Evolutionary conservation across 768 basidiomycete genomes (phyloP).

Genomic region (Lentinus brumalis): DNA sequence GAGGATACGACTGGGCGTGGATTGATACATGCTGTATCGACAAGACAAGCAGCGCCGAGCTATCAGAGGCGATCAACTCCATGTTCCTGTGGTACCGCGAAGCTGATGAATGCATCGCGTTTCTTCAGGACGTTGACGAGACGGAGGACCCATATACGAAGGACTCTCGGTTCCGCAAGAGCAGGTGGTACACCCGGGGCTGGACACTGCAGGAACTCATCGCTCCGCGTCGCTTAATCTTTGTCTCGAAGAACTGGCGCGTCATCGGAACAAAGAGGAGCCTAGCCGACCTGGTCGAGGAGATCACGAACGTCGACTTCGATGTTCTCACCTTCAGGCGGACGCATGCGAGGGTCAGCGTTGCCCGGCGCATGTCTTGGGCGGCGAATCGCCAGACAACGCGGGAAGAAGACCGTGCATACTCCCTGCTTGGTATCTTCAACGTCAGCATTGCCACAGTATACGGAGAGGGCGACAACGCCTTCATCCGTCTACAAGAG

Average conservation of each 20-base stretch:
- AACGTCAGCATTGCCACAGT: background rate
- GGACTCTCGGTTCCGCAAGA: background rate
- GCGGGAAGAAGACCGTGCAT: constrained; percentile 10
- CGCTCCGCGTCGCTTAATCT: constrained; percentile 5
- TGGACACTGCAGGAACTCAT: constrained; percentile 18
- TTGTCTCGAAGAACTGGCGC: constrained; percentile 3
- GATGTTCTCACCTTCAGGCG: background rate
- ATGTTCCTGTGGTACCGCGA: constrained; percentile 11
- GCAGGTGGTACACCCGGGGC: constrained; percentile 3
- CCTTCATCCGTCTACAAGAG: constrained; percentile 9
- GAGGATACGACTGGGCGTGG: constrained; percentile 4
- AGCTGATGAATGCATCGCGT: constrained; percentile 6
- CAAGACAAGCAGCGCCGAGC: constrained; percentile 14
- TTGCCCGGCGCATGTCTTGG: constrained; percentile 10
- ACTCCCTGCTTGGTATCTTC: constrained; percentile 14
- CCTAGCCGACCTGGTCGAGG: background rate
- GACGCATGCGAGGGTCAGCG: background rate
- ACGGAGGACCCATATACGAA: background rate
- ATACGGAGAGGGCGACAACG: constrained; percentile 7
- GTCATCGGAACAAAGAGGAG: background rate
- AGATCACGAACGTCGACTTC: background rate
- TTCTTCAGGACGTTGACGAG: background rate
- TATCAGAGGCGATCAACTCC: constrained; percentile 14
- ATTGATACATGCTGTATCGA: constrained; percentile 15
- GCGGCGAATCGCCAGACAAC: constrained; percentile 3